These are phyloP conservation scores for Plasmodium chabaudi DNA, from an alignment of 169 alveolate genomes.

Conservation along the genomic window DNA sequence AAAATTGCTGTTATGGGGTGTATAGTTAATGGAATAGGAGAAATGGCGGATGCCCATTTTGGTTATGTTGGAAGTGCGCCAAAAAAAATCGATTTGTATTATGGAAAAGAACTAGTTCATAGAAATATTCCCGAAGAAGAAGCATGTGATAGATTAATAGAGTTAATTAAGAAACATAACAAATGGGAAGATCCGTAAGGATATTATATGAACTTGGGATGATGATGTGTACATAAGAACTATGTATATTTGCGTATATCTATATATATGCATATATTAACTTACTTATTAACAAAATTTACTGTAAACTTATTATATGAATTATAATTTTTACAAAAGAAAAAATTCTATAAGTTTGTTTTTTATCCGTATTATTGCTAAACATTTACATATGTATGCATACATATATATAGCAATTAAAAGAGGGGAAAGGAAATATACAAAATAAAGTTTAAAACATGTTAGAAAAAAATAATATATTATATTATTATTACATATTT, in stretches of 20 bases:
- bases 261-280: background rate
- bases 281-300: background rate
- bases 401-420: background rate
- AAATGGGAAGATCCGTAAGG: slow-evolving; percentile 64
- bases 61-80: slow-evolving; percentile 92
- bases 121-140: slow-evolving; percentile 87
- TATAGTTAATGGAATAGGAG: slow-evolving; percentile 93
- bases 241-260: background rate
- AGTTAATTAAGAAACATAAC: slow-evolving; percentile 80
- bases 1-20: slow-evolving; percentile 93
- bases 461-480: slow-evolving; percentile 7
- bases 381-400: background rate
- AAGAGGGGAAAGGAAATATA: background rate
- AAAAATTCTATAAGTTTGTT: slow-evolving; percentile 18
- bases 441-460: slow-evolving; percentile 16
- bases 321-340: slow-evolving; percentile 20
- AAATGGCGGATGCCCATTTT: slow-evolving; percentile 94
- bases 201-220: background rate
- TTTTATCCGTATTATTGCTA: slow-evolving; percentile 1
- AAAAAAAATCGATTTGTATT: slow-evolving; percentile 89
- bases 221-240: background rate
- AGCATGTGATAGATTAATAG: slow-evolving; percentile 86
- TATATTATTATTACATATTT: background rate
- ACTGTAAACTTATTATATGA: background rate
- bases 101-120: slow-evolving; percentile 85